Conservation (phyloP, 805 yeast genomes). For the Yarrowia sp. region DNA sequence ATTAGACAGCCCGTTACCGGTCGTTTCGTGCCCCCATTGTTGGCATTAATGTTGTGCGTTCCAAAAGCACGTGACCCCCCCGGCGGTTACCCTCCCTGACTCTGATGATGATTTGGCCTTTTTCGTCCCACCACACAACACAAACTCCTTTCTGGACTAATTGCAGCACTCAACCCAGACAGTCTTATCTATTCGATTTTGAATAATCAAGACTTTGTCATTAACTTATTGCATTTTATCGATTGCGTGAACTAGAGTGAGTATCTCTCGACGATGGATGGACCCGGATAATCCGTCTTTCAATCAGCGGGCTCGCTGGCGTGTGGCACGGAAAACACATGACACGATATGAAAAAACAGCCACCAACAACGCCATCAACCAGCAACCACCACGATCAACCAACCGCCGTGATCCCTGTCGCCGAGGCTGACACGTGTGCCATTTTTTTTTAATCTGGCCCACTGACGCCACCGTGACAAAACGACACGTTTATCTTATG, state of each 20-base stretch:
- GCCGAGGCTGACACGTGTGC: neutral
- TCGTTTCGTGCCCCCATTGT: neutral
- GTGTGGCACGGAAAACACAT: neutral
- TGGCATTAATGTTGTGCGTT: conserved; percentile 15
- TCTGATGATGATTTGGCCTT: conserved; percentile 27
- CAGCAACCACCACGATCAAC: neutral
- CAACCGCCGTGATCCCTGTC: neutral
- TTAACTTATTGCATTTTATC: conserved; percentile 25
- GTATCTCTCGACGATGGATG: conserved; percentile 24
- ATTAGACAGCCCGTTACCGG: neutral
- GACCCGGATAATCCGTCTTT: neutral
- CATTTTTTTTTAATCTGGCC: neutral
- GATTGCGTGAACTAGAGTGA: conserved; percentile 27
- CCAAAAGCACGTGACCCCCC: conserved; percentile 15
- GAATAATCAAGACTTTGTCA: conserved; percentile 25
- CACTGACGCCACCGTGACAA: conserved; percentile 15
- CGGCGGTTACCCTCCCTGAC: conserved; percentile 19
- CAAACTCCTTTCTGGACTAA: conserved; percentile 27
- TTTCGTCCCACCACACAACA: conserved; percentile 24
- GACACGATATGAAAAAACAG: conserved; percentile 1
- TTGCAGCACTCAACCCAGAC: conserved; percentile 27
- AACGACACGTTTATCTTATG: conserved; percentile 26
- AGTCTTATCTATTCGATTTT: conserved; percentile 25
- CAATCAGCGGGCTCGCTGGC: neutral
- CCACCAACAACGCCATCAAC: conserved; percentile 2